These are phyloP conservation scores for Exophiala calicioides DNA, from an alignment of 2,329 filamentous ascomycete species.

Conservation along the genomic window DNA sequence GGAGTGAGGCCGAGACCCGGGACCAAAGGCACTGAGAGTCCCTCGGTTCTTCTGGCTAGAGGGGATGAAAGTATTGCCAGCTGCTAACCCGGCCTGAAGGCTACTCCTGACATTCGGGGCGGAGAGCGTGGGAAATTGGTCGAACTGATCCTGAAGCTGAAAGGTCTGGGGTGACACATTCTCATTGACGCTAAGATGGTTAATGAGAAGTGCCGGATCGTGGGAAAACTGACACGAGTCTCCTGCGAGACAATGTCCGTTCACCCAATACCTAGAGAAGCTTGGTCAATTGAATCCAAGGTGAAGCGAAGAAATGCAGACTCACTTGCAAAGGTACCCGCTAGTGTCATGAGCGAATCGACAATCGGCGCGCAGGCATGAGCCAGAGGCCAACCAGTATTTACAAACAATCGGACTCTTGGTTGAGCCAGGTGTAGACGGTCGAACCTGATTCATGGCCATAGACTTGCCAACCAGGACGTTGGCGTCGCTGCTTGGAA, in stretches of 20 bases:
- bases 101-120: conserved; percentile 34
- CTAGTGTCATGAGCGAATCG: conserved; percentile 95
- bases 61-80: conserved; percentile 33
- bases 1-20: conserved; percentile 68
- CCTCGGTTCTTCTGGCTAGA: conserved; percentile 22
- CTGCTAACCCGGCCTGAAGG: conserved; percentile 46
- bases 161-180: conserved; percentile 62
- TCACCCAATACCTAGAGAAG: conserved; percentile 78
- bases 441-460: conserved; percentile 68
- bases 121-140: conserved; percentile 76
- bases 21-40: conserved; percentile 25
- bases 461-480: conserved; percentile 89
- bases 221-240: conserved; percentile 96
- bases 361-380: conserved; percentile 92
- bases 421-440: conserved; percentile 73
- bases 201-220: conserved; percentile 82
- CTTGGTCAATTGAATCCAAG: conserved; percentile 33
- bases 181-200: conserved; percentile 68
- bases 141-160: conserved; percentile 74
- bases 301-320: conserved; percentile 35
- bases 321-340: conserved; percentile 96
- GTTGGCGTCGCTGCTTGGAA: conserved; percentile 60
- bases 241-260: conserved; percentile 91
- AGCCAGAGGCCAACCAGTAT: conserved; percentile 93
- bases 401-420: conserved; percentile 93